Percentiles rank a stretch among this genome's conserved stretches.
These are phyloP conservation scores for Hygrophorus russula DNA, from an alignment of 768 basidiomycete species.

Conservation along the genomic window DNA sequence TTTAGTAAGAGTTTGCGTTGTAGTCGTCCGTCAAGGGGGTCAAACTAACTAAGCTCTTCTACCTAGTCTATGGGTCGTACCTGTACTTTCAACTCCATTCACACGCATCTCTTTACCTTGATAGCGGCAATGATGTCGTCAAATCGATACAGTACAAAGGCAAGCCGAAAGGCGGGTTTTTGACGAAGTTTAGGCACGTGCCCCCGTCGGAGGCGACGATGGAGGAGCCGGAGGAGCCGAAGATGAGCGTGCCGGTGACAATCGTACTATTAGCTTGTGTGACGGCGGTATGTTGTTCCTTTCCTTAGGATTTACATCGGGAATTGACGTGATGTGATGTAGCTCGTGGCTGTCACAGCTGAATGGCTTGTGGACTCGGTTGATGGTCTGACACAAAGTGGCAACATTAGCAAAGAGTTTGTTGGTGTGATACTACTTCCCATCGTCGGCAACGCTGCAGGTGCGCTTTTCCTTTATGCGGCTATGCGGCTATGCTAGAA, in stretches of 20 bases:
- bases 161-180: too few species aligned
- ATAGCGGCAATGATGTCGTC: slow-evolving; percentile 26
- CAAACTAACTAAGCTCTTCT: not conserved
- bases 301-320: slow-evolving; percentile 14
- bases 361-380: slow-evolving; percentile 79
- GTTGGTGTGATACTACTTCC: slow-evolving; percentile 81
- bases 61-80: slow-evolving; percentile 55
- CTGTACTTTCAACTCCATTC: slow-evolving; percentile 74
- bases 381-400: slow-evolving; percentile 48
- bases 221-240: slow-evolving; percentile 34
- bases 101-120: slow-evolving; percentile 57
- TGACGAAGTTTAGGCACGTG: too few species aligned
- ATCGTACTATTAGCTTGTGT: slow-evolving; percentile 43
- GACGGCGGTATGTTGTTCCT: slow-evolving; percentile 47
- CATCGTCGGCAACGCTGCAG: slow-evolving; percentile 84
- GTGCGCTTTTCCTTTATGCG: slow-evolving; percentile 24
- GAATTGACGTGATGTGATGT: slow-evolving; percentile 13
- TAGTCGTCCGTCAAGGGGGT: not conserved
- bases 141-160: slow-evolving; percentile 24
- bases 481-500: not conserved
- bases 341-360: slow-evolving; percentile 54
- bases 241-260: slow-evolving; percentile 44
- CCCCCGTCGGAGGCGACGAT: slow-evolving; percentile 1
- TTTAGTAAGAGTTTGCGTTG: slow-evolving; percentile 38
- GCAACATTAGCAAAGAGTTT: slow-evolving; percentile 63